These are phyloP conservation scores for Melanogaster broomeanus DNA, from an alignment of 768 basidiomycete species.

Conservation along the genomic window DNA sequence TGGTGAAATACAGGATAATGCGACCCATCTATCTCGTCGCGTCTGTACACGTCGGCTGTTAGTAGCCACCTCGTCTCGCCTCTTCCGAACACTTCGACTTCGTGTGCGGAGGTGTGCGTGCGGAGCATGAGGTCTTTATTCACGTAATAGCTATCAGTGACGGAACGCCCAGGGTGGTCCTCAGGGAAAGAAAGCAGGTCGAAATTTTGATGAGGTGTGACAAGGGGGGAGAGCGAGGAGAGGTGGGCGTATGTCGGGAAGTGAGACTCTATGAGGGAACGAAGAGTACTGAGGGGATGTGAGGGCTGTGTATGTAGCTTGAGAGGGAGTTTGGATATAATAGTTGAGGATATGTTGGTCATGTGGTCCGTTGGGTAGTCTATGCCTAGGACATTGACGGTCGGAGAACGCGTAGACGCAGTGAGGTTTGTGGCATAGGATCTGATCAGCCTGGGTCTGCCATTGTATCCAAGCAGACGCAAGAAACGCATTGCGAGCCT, in stretches of 20 bases:
- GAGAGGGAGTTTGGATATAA: conserved; percentile 77
- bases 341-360: conserved; percentile 86
- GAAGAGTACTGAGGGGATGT: conserved; percentile 89
- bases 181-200: conserved; percentile 93
- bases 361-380: conserved; percentile 73
- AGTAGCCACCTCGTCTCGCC: conserved; percentile 86
- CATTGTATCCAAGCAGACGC: conserved; percentile 1
- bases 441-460: conserved; percentile 2
- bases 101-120: conserved; percentile 98
- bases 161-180: conserved; percentile 90
- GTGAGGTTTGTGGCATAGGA: conserved; percentile 15
- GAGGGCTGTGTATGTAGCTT: conserved; percentile 72
- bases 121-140: conserved; percentile 90
- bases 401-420: conserved; percentile 8
- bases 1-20: conserved; percentile 99
- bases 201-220: conserved; percentile 90
- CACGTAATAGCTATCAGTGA: conserved; percentile 95
- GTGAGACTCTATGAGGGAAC: conserved; percentile 80
- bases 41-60: conserved; percentile 94
- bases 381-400: conserved; percentile 58
- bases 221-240: conserved; percentile 82
- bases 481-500: conserved; percentile 16
- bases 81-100: conserved; percentile 83
- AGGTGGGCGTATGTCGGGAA: conserved; percentile 74
- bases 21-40: conserved; percentile 96